These are phyloP conservation scores for Arthroderma sp. DNA, from an alignment of 2,329 filamentous ascomycete species.

Conservation along the genomic window DNA sequence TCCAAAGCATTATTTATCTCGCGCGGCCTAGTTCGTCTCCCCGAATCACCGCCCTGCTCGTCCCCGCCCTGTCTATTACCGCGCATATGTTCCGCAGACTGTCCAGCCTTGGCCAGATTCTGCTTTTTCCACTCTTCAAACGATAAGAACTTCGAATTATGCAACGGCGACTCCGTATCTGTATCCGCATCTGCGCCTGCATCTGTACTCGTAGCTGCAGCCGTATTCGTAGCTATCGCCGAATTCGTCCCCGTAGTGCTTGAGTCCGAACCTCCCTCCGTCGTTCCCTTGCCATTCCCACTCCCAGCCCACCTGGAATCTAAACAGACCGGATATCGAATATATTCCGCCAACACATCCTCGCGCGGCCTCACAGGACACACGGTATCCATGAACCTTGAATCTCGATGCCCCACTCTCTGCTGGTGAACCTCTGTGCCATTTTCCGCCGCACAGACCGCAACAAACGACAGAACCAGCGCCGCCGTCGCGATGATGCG, in stretches of 20 bases:
- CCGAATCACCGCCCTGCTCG: constrained; percentile 22
- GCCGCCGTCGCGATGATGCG: constrained; percentile 1
- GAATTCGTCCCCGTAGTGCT: neutral
- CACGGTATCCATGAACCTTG: constrained; percentile 9
- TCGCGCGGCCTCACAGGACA: constrained; percentile 13
- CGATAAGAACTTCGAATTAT: constrained; percentile 76
- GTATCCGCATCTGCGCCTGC: constrained; percentile 23
- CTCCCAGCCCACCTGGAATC: constrained; percentile 10
- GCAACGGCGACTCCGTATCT: constrained; percentile 52
- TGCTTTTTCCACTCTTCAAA: constrained; percentile 98
- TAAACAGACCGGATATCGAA: constrained; percentile 18
- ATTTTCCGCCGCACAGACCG: constrained; percentile 1
- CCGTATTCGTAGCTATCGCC: constrained; percentile 2
- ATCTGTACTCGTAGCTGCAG: neutral
- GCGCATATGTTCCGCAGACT: constrained; percentile 56
- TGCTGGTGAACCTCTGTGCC: neutral
- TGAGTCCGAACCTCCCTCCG: neutral
- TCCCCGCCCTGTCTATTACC: constrained; percentile 38
- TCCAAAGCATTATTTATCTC: constrained; percentile 58
- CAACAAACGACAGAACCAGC: constrained; percentile 3
- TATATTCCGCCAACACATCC: constrained; percentile 12
- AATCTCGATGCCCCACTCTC: neutral
- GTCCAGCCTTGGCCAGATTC: constrained; percentile 74
- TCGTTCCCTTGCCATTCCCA: neutral
- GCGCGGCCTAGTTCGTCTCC: constrained; percentile 32